Evolutionary conservation across 768 basidiomycete species (phyloP), one percentile per base, ranked within the genome.

Genomic region (Boletus vinaceobasis): DNA sequence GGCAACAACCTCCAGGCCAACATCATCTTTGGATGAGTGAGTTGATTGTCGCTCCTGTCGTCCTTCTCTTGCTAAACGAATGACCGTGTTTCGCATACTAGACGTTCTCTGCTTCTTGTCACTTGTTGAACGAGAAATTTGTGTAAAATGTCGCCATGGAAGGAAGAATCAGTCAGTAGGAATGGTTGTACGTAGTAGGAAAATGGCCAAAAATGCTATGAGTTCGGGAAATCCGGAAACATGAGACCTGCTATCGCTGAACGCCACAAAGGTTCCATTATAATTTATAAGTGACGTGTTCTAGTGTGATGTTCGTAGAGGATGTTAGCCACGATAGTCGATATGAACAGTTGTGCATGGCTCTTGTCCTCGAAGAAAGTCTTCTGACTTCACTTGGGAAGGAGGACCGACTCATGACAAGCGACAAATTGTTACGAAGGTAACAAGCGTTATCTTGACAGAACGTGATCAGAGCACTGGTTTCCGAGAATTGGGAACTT

Each of bases 1-100:
- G 60, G 58, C 23, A 56, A 52, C 27, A 17, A 55, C 33, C 53
- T 60, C 38, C 7, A 37, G 50, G 53, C 50, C 35, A 29, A 52
- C 15, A 5, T 61, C 26, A 27, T 60, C 11, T 4, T 60, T 1
- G 46, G 26, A 46, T 55, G 37, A 46, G 56, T 51, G 49, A 48
- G 56, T 31, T 11, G 19, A 32, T 15, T 17, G 4, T 2, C 11
- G 7, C n/a, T 13, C 7, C 10, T 11, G 4, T 5, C 5, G 0
- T 4, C 8, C n/a, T 33, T 11, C 14, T 37, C n/a, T 49, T 3
- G 7, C 27, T 14, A 43, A 26, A n/a, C 8, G 23, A 21, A 46
- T 33, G 42, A 26, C 5, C 14, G 9, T 31, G 14, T 49, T 40
- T 49, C 19, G 7, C 7, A 42, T 40, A 4, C 27, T 49, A 39